A percentile compares a stretch with the other conserved stretches of the same genome.
phyloP scores from a whole-genome alignment of 352 stramenopile genomes.

The Pythium insidiosum region DNA sequence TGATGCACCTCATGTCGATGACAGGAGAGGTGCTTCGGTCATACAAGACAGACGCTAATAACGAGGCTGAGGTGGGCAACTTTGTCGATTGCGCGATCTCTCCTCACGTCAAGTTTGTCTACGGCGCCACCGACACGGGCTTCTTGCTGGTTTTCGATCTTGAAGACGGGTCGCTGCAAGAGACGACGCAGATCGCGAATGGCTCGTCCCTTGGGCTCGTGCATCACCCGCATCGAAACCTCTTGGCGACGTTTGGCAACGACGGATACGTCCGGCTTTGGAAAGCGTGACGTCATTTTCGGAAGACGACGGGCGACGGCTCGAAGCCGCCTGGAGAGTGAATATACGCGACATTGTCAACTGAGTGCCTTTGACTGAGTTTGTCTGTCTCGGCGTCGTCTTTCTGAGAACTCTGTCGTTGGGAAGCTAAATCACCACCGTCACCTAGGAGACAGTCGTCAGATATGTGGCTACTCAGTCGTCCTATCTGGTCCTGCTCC shows the following conservation, averaged over 20 bases:
- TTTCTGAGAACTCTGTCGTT: background rate
- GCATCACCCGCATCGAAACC: slow-evolving; percentile 86
- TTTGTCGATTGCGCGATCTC: slow-evolving; percentile 86
- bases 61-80: slow-evolving; percentile 55
- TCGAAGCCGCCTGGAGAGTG: slow-evolving; percentile 5
- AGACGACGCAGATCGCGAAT: slow-evolving; percentile 77
- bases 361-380: background rate
- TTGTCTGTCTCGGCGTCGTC: no score
- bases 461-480: no score
- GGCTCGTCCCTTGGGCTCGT: slow-evolving; percentile 69
- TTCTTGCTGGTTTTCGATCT: slow-evolving; percentile 68
- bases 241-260: slow-evolving; percentile 83
- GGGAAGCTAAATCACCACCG: no score
- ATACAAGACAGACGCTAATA: slow-evolving; percentile 56
- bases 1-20: slow-evolving; percentile 79
- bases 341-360: background rate
- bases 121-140: slow-evolving; percentile 82
- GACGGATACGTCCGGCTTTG: slow-evolving; percentile 80
- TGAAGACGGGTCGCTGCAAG: slow-evolving; percentile 49
- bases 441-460: no score
- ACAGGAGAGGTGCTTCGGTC: slow-evolving; percentile 46
- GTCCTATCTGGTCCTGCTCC: no score
- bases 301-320: slow-evolving; percentile 33
- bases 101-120: slow-evolving; percentile 78
- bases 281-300: slow-evolving; percentile 61